phyloP scores from a whole-genome alignment of 805 yeast genomes.

The Nematodospora valgi region DNA sequence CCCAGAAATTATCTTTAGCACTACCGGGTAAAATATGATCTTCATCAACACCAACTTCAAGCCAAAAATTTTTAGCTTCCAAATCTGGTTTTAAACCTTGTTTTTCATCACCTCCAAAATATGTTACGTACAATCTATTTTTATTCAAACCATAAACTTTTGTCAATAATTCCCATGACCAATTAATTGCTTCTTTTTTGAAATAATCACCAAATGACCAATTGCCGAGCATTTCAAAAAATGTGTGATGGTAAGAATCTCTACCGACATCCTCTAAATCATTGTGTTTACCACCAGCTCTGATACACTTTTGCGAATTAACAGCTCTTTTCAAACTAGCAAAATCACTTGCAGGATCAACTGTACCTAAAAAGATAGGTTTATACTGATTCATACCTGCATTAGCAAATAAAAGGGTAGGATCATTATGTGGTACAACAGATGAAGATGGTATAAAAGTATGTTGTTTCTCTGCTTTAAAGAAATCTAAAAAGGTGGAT shows the following conservation, averaged over 20 bases:
- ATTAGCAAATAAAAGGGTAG: constrained; percentile 92
- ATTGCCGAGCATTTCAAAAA: constrained; percentile 98
- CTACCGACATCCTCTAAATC: constrained; percentile 98
- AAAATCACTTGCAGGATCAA: constrained; percentile 89
- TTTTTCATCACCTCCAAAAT: constrained; percentile 88
- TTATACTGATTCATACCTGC: constrained; percentile 99
- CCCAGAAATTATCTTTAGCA: constrained; percentile 96
- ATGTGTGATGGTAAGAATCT: constrained; percentile 97
- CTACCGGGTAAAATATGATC: constrained; percentile 92
- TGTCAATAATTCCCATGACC: constrained; percentile 91
- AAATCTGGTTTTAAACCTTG: constrained; percentile 87
- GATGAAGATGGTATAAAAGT: constrained; percentile 89
- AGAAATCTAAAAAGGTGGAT: constrained; percentile 79
- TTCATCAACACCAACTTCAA: constrained; percentile 80
- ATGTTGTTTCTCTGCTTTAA: constrained; percentile 61
- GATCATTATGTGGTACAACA: constrained; percentile 97
- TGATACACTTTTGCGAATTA: constrained; percentile 96
- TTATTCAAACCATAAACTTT: constrained; percentile 74
- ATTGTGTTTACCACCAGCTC: constrained; percentile 99
- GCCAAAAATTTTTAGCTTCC: constrained; percentile 90
- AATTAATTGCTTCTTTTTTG: constrained; percentile 86
- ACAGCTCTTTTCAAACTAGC: constrained; percentile 82
- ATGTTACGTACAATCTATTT: constrained; percentile 87
- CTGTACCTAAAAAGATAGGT: constrained; percentile 95
- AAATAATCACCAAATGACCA: constrained; percentile 99